Percentiles rank a stretch among this genome's conserved stretches.
Conservation (phyloP, 148 eudicot genomes). For the Vaccinium myrtillus region DNA sequence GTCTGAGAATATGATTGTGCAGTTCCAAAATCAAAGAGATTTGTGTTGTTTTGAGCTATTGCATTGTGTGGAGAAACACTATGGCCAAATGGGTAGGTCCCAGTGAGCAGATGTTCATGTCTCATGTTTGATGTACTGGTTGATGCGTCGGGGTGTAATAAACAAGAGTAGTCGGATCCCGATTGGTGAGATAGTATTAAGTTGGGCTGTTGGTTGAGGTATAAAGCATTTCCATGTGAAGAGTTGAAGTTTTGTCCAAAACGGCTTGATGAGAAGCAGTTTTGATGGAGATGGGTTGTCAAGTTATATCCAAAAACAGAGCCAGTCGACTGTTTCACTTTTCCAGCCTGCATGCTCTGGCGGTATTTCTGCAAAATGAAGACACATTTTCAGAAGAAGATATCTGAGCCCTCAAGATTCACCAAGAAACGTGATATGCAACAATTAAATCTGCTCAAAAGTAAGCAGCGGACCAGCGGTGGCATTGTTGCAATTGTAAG, state of each 20-base stretch:
- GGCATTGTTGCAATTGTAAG: background rate
- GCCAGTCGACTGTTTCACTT: slow-evolving; percentile 5
- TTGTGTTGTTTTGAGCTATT: background rate
- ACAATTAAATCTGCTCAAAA: background rate
- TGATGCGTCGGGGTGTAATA: background rate
- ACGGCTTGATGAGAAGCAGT: slow-evolving; percentile 13
- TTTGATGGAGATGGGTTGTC: background rate
- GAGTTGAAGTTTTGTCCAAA: background rate
- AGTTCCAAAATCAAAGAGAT: background rate
- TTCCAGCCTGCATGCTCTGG: slow-evolving; percentile 17
- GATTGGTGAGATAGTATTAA: background rate
- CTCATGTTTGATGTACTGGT: slow-evolving; percentile 14
- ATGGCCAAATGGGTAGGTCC: background rate
- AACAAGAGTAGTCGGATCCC: background rate
- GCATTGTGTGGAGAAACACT: background rate
- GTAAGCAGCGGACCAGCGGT: background rate
- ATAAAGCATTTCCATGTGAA: background rate
- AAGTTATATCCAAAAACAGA: slow-evolving; percentile 1
- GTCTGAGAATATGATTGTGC: background rate
- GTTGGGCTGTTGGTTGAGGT: background rate
- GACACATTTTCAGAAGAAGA: background rate
- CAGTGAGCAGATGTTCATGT: background rate
- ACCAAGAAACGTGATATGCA: background rate
- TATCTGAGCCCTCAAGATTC: background rate
- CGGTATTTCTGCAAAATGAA: slow-evolving; percentile 36